Conservation (phyloP, 176 grass and related monocot species). For the Puccinellia tenuiflora region DNA sequence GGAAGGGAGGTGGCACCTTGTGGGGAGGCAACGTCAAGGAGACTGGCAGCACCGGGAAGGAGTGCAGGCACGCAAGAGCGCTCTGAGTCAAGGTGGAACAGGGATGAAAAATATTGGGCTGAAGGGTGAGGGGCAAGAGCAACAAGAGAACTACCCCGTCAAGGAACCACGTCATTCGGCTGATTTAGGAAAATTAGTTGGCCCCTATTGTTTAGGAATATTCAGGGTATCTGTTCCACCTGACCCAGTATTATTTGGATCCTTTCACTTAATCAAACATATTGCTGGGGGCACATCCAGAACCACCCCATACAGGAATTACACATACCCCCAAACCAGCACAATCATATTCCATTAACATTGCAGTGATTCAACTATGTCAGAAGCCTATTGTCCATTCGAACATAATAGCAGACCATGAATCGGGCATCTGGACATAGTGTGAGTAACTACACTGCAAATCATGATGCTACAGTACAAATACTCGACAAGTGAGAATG, state of each 20-base stretch:
- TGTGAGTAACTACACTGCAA: constrained; percentile 22
- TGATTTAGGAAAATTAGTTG: background rate
- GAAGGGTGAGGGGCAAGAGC: background rate
- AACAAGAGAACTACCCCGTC: background rate
- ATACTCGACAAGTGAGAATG: constrained; percentile 8
- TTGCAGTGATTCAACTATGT: background rate
- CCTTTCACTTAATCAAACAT: background rate
- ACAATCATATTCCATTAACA: background rate
- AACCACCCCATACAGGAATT: background rate
- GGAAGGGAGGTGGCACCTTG: background rate
- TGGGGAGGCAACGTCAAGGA: background rate
- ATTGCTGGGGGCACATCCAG: background rate
- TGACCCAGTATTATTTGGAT: background rate
- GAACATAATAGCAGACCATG: background rate
- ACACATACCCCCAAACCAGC: background rate
- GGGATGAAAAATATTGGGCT: background rate
- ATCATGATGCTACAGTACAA: constrained; percentile 9
- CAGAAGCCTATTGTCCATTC: background rate
- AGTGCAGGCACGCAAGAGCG: background rate
- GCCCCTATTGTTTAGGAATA: background rate
- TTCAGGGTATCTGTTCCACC: background rate
- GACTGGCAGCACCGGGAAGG: background rate
- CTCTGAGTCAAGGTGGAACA: background rate
- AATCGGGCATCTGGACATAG: background rate
- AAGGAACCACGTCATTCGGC: background rate